A percentile compares a stretch with the other conserved stretches of the same genome.
phyloP scores from a whole-genome alignment of 2,329 filamentous ascomycete species.

The Fusarium sp. region DNA sequence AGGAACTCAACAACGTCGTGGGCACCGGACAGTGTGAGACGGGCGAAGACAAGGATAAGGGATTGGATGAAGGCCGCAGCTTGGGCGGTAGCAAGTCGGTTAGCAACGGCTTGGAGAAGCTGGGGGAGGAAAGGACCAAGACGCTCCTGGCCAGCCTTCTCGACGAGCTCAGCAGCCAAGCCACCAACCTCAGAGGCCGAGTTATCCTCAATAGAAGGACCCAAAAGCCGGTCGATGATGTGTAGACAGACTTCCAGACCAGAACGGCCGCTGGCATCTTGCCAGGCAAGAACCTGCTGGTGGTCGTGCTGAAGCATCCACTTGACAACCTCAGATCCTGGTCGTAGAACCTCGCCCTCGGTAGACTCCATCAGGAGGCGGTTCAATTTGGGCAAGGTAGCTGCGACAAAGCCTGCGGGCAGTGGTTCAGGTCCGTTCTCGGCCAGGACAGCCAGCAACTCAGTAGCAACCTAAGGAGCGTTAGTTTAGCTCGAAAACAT shows the following conservation, averaged over 20 bases:
- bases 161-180: slow-evolving; percentile 92
- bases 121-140: slow-evolving; percentile 91
- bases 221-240: slow-evolving; percentile 91
- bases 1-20: slow-evolving; percentile 94
- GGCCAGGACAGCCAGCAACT: slow-evolving; percentile 83
- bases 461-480: slow-evolving; percentile 75
- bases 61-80: slow-evolving; percentile 95
- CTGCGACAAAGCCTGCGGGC: slow-evolving; percentile 85
- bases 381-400: slow-evolving; percentile 88
- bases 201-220: slow-evolving; percentile 87
- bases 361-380: slow-evolving; percentile 82
- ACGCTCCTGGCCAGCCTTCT: slow-evolving; percentile 91
- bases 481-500: slow-evolving; percentile 35
- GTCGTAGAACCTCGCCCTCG: slow-evolving; percentile 90
- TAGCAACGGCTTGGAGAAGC: slow-evolving; percentile 88
- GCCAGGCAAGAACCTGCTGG: slow-evolving; percentile 89
- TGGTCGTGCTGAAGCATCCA: slow-evolving; percentile 92
- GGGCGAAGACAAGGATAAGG: slow-evolving; percentile 93
- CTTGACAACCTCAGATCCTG: slow-evolving; percentile 87
- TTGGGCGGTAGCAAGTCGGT: slow-evolving; percentile 83
- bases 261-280: slow-evolving; percentile 81
- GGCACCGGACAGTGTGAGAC: slow-evolving; percentile 85
- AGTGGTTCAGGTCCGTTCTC: slow-evolving; percentile 88
- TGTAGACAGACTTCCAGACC: slow-evolving; percentile 90
- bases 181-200: slow-evolving; percentile 96